Percentiles rank a stretch among this genome's conserved stretches.
Evolutionary conservation across 163 green algal genomes (phyloP).

Genomic region (Chlorella variabilis): DNA sequence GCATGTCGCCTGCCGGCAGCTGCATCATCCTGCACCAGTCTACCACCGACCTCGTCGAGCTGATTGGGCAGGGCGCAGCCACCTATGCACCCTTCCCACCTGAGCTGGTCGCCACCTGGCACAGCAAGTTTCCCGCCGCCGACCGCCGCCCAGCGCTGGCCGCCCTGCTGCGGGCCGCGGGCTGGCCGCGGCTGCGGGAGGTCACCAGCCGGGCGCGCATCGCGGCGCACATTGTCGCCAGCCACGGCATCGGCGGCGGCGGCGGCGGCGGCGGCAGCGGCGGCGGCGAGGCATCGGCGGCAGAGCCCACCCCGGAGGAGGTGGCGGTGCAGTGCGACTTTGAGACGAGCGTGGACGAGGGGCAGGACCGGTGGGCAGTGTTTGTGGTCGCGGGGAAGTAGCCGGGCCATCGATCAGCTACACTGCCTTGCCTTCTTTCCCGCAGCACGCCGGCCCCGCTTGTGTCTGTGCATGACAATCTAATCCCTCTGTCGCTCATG

Average conservation of each 20-base stretch:
- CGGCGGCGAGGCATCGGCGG: background rate
- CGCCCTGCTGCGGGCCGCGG: background rate
- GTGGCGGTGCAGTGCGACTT: slow-evolving; percentile 1
- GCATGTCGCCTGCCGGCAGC: slow-evolving; percentile 51
- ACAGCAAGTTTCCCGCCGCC: slow-evolving; percentile 25
- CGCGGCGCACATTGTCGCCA: background rate
- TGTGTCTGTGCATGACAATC: too few species aligned
- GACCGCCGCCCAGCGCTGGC: background rate
- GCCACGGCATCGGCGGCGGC: background rate
- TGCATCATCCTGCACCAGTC: slow-evolving; percentile 39
- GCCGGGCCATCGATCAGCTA: too few species aligned
- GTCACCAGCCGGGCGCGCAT: slow-evolving; percentile 7
- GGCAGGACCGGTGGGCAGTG: slow-evolving; percentile 3
- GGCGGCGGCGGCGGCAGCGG: background rate
- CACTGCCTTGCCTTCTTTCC: too few species aligned
- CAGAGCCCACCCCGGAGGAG: too few species aligned
- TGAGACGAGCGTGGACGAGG: background rate
- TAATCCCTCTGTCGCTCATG: too few species aligned
- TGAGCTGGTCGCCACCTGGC: slow-evolving; percentile 37
- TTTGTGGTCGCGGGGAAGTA: background rate
- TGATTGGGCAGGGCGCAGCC: background rate
- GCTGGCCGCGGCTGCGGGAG: slow-evolving; percentile 6
- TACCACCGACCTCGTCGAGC: slow-evolving; percentile 27
- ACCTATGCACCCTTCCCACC: slow-evolving; percentile 20
- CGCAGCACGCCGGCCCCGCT: too few species aligned